phyloP scores from a whole-genome alignment of 73 alveolate species.

The Halteria grandinella region DNA sequence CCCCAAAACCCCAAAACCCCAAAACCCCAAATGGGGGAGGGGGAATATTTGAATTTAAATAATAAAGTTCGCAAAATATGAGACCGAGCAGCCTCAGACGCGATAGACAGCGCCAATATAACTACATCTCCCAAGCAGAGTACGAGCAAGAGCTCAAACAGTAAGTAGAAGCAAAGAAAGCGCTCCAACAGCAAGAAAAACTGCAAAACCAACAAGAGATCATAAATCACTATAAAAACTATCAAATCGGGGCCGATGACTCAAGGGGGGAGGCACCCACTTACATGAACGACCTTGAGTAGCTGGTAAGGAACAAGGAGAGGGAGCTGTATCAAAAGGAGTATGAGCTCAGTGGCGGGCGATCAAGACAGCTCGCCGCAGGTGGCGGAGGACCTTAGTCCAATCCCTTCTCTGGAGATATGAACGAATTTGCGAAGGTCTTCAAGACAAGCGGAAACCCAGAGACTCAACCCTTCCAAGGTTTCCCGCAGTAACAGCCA shows the following conservation, averaged over 20 bases:
- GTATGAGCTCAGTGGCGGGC: no score
- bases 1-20: no score
- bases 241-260: slow-evolving; percentile 43
- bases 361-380: no score
- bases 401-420: no score
- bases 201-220: slow-evolving; percentile 25
- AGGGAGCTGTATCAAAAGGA: slow-evolving; percentile 21
- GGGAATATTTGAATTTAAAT: no score
- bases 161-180: slow-evolving; percentile 21
- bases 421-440: slow-evolving; percentile 12
- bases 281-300: slow-evolving; percentile 33
- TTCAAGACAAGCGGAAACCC: no score
- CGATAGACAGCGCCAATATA: slow-evolving; percentile 9
- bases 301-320: slow-evolving; percentile 13
- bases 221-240: slow-evolving; percentile 30
- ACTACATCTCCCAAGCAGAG: slow-evolving; percentile 31
- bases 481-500: no score
- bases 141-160: slow-evolving; percentile 12
- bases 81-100: slow-evolving; percentile 41
- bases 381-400: no score
- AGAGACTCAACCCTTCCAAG: no score
- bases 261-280: slow-evolving; percentile 13
- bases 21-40: no score
- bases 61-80: no score
- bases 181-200: neutral